These are phyloP conservation scores for Ceratocystis huliohia DNA, from an alignment of 2,329 filamentous ascomycete genomes.

Conservation along the genomic window DNA sequence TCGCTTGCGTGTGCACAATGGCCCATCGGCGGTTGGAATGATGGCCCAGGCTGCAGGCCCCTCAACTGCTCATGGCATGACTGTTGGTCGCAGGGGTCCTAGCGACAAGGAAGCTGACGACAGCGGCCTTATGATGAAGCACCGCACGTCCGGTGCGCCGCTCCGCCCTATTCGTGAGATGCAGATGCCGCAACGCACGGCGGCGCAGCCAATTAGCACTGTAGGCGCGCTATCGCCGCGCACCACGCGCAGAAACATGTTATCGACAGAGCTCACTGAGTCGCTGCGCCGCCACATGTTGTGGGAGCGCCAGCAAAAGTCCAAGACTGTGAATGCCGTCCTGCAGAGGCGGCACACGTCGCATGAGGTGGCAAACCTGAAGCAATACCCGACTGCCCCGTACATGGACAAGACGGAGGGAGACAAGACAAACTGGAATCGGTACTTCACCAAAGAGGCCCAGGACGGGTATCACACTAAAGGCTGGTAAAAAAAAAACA, in stretches of 20 bases:
- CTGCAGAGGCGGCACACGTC: conserved; percentile 84
- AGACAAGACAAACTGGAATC: conserved; percentile 66
- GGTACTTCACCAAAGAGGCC: conserved; percentile 74
- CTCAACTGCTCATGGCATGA: conserved; percentile 28
- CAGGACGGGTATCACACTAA: conserved; percentile 36
- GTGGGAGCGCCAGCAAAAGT: conserved; percentile 92
- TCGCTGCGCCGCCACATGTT: conserved; percentile 82
- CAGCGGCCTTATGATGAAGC: conserved; percentile 51
- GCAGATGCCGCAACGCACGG: conserved; percentile 49
- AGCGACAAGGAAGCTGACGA: conserved; percentile 47
- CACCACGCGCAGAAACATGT: conserved; percentile 88
- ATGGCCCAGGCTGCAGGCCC: conserved; percentile 25
- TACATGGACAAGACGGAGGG: conserved; percentile 48
- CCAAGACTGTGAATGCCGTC: conserved; percentile 73
- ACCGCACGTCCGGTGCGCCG: conserved; percentile 36
- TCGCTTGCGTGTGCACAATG: conserved; percentile 41
- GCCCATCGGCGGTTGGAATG: conserved; percentile 21
- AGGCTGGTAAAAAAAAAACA: conserved; percentile 29
- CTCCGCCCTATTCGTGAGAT: conserved; percentile 44
- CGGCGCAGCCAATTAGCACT: conserved; percentile 64
- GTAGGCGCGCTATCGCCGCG: conserved; percentile 72
- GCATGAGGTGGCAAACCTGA: conserved; percentile 78
- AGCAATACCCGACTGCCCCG: conserved; percentile 59
- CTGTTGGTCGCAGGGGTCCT: conserved; percentile 27
- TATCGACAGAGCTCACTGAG: conserved; percentile 85